Evolutionary conservation across 495 filamentous ascomycete genomes (phyloP).

Genomic region (Lichenothelia convexa): DNA sequence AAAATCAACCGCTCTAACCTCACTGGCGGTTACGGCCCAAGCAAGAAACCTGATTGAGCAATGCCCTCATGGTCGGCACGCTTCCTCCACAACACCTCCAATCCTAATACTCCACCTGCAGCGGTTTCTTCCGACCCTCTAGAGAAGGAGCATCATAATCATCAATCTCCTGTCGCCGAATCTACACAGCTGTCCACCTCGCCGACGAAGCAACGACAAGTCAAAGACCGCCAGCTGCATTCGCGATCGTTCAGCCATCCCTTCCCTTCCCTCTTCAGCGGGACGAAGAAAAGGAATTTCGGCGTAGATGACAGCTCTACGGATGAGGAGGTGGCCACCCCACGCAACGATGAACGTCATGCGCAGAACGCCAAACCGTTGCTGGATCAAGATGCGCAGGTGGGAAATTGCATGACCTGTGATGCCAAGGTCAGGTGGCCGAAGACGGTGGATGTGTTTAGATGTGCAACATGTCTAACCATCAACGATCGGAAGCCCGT

Average conservation of each 20-base stretch:
- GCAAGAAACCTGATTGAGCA: not conserved
- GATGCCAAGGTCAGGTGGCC: slow-evolving; percentile 72
- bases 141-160: not conserved
- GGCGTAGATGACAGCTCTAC: no score
- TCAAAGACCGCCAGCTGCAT: slow-evolving; percentile 2
- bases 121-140: not conserved
- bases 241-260: slow-evolving; percentile 12
- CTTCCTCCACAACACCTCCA: slow-evolving; percentile 6
- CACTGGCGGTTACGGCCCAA: not conserved
- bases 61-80: slow-evolving; percentile 14
- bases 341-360: no score
- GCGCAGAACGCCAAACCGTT: no score
- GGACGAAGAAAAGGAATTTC: slow-evolving; percentile 14
- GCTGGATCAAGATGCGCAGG: slow-evolving; percentile 26
- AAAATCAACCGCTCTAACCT: not conserved
- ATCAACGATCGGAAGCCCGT: slow-evolving; percentile 60
- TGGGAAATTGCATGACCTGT: slow-evolving; percentile 30
- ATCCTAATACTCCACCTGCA: slow-evolving; percentile 1
- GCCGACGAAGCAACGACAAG: not conserved
- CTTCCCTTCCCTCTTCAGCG: slow-evolving; percentile 9
- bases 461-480: slow-evolving; percentile 72
- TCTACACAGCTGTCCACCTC: no score
- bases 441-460: slow-evolving; percentile 51
- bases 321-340: no score
- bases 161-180: not conserved